Evolutionary conservation across 176 grass and related monocot genomes (phyloP), one percentile per base, ranked within the genome.

Genomic region (Phoenix dactylifera): DNA sequence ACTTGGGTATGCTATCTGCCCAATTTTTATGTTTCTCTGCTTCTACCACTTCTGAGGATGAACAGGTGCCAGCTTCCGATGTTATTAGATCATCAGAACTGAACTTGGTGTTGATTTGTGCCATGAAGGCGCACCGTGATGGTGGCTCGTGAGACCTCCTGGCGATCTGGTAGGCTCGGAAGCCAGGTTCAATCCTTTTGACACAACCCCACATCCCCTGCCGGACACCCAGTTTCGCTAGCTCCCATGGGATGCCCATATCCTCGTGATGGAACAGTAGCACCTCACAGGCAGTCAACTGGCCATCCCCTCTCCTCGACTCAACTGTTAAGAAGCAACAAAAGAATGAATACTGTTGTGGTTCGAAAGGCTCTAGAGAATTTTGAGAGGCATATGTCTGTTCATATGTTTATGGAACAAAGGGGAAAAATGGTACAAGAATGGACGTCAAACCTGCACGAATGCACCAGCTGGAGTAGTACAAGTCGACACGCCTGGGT

Each of bases 401-500:
- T 39, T 39, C 7, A 39, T 10, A 39, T 15, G 66, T 49, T 44
- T 32, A 39, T 7, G 22, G 22, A 22, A 12, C 26, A 55, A 62
- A 39, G 3, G 16, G 52, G 22, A 18, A 15, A n/a, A 52, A 28
- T 28, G 26, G 26, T 28, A 28, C 48, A 32, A 54, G 26, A 28
- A 44, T 55, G 18, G 52, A 26, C 6, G 0, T 7, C n/a, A 18
- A 78, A 98, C 93, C 88, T 83, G 93, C 77, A 68, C 82, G 94
- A 71, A 98, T 93, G 74, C 84, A 98, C 88, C 88, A 98, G 52
- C 94, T 98, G 15, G 94, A 98, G 83, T 98, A 98, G 70, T 98
- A 92, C 26, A 86, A 57, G 63, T 98, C 94, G n/a, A 98, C 94
- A 49, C 94, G 84, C 28, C 82, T 86, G 48, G 88, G 94, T 72